Base-by-base conservation (phyloP, 768 basidiomycete genomes). In the Cystofilobasidium ferigula region DNA sequence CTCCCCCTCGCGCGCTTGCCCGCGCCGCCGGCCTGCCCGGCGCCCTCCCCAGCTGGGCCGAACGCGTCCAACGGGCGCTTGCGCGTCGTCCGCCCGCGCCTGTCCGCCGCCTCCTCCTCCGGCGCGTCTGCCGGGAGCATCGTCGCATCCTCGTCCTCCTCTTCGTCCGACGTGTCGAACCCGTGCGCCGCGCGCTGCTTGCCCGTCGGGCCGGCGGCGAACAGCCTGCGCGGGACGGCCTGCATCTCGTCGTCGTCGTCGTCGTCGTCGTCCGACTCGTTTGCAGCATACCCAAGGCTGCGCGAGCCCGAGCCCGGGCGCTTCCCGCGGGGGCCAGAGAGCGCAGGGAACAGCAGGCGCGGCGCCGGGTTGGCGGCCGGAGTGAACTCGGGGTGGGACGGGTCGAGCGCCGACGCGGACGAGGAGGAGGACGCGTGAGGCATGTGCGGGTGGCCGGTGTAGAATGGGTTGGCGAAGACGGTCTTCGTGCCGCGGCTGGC, bases 381-480 rank as follows among this genome's bases (percentile, higher is more conserved):
- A 0, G 62, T 40, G 38, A 54, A 63, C 14, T 63, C 62, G 0
- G 62, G 62, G 53, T 63, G 60, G 28, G 5, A 3, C 28, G 32
- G 28, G 38, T 54, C 62, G 62, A 63, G 48, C 9, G 47, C 26
- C 24, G 13, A 8, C 18, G 62, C 42, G 40, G 3, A 28, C 35
- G 62, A 26, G 26, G 51, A 38, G 18, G 24, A 28, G 4, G 35
- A 12, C 32, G 35, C 22, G 18, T 12, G 38, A 16, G 1, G 22
- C 30, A 16, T 16, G 22, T 38, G 16, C 14, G n/a, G 14, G 9
- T 24, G 51, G 20, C 34, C 38, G 38, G 53, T 54, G 40, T 42
- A 63, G 62, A 54, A 63, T 14, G 62, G 62, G 38, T 63, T 63
- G 36, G 48, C 51, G 45, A 63, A 63, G 26, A 53, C 35, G 22